Percentiles rank a stretch among this genome's conserved stretches.
These are phyloP conservation scores for Metrosideros polymorpha DNA, from an alignment of 441 rosid species.

Conservation along the genomic window DNA sequence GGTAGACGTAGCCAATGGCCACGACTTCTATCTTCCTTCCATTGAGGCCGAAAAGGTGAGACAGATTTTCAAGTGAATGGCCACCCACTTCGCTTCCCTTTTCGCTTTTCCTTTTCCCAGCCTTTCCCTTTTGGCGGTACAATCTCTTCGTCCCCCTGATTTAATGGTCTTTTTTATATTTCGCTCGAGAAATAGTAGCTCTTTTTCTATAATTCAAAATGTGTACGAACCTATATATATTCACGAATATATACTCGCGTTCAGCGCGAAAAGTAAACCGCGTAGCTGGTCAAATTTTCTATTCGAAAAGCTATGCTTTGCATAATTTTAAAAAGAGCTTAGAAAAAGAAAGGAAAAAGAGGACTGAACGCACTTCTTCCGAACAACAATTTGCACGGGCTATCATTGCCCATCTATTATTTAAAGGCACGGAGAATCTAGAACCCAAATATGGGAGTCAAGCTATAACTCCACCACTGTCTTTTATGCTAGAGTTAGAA, in stretches of 20 bases:
- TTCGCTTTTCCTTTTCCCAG: background rate
- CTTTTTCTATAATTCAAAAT: background rate
- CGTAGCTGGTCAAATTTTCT: background rate
- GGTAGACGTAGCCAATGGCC: background rate
- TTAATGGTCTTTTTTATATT: background rate
- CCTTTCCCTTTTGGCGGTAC: background rate
- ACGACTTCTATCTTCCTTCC: background rate
- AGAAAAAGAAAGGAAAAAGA: background rate
- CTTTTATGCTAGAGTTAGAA: constrained; percentile 3
- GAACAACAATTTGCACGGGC: background rate
- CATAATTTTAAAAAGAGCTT: background rate
- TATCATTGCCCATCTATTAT: background rate
- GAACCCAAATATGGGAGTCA: background rate
- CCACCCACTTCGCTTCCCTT: background rate
- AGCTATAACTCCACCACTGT: background rate
- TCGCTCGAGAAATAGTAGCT: background rate
- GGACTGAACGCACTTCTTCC: background rate
- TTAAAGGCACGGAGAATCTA: background rate
- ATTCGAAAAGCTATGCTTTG: background rate
- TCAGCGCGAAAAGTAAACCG: background rate
- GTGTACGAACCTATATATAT: background rate
- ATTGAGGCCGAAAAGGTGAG: background rate
- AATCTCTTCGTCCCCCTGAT: background rate
- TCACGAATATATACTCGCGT: background rate
- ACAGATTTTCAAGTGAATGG: background rate